Evolutionary conservation across 495 filamentous ascomycete species (phyloP).

Genomic region (Neurospora sp.): DNA sequence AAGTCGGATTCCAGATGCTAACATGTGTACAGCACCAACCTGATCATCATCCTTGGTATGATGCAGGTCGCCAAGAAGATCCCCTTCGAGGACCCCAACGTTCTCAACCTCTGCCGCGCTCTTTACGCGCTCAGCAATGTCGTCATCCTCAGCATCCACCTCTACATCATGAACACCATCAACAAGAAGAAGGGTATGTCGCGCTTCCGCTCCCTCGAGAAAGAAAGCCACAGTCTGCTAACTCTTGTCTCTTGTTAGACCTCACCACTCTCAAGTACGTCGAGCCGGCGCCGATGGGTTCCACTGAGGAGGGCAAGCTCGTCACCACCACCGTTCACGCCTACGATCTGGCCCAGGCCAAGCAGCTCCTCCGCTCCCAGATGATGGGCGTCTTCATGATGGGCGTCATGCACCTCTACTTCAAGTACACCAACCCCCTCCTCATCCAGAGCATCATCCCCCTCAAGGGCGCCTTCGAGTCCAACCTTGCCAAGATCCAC

Average conservation of each 20-base stretch:
- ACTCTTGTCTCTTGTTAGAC: slow-evolving; percentile 43
- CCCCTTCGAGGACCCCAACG: slow-evolving; percentile 83
- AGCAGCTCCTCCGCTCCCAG: slow-evolving; percentile 71
- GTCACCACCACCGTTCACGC: slow-evolving; percentile 91
- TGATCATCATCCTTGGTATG: slow-evolving; percentile 90
- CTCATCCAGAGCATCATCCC: slow-evolving; percentile 98
- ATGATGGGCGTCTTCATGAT: slow-evolving; percentile 97
- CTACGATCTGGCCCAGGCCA: slow-evolving; percentile 82
- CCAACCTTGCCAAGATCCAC: slow-evolving; percentile 93
- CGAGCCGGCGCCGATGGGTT: slow-evolving; percentile 87
- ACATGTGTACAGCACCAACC: slow-evolving; percentile 59
- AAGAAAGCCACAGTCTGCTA: slow-evolving; percentile 3
- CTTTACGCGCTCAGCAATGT: slow-evolving; percentile 81
- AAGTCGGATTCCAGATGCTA: background rate
- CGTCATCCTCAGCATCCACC: slow-evolving; percentile 72
- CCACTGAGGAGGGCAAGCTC: slow-evolving; percentile 82
- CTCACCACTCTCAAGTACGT: slow-evolving; percentile 98
- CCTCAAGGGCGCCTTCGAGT: slow-evolving; percentile 87
- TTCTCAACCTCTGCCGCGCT: slow-evolving; percentile 73
- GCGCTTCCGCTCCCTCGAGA: background rate
- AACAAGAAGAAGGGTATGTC: slow-evolving; percentile 87
- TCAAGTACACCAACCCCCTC: slow-evolving; percentile 98
- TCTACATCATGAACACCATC: slow-evolving; percentile 73
- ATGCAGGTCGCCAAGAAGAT: slow-evolving; percentile 97
- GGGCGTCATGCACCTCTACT: slow-evolving; percentile 95